Evolutionary conservation across 1,284 basidiomycete species (phyloP).

Genomic region (Pulveroboletus sp.): DNA sequence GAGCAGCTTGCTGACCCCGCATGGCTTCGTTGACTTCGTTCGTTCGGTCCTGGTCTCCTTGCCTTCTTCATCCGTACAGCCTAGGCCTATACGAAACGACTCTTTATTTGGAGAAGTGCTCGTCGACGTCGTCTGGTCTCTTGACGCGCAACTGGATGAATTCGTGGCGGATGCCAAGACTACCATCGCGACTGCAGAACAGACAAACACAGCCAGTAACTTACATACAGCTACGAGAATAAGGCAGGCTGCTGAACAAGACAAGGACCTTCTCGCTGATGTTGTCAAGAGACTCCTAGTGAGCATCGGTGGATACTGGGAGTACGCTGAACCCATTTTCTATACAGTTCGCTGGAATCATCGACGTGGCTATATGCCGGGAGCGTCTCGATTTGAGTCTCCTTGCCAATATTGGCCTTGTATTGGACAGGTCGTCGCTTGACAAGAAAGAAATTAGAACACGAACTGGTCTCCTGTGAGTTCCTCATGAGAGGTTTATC

Average conservation of each 20-base stretch:
- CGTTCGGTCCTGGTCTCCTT: constrained; percentile 58
- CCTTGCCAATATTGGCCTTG: constrained; percentile 61
- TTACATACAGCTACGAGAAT: constrained; percentile 41
- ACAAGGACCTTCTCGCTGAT: constrained; percentile 59
- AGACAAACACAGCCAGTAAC: constrained; percentile 13
- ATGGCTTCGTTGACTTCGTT: constrained; percentile 60
- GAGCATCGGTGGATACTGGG: constrained; percentile 31
- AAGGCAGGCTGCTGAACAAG: constrained; percentile 55
- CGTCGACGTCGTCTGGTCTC: constrained; percentile 77
- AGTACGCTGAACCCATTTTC: constrained; percentile 5
- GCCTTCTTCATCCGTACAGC: constrained; percentile 58
- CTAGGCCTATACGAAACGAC: constrained; percentile 41
- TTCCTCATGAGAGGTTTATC: constrained; percentile 19
- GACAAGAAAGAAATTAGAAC: constrained; percentile 78
- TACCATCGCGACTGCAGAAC: constrained; percentile 22
- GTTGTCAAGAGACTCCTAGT: constrained; percentile 69
- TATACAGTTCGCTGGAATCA: constrained; percentile 41
- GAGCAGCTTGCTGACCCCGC: constrained; percentile 45
- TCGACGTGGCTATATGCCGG: constrained; percentile 61
- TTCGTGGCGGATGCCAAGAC: constrained; percentile 53
- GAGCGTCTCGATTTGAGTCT: constrained; percentile 71
- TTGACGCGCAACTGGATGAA: constrained; percentile 77
- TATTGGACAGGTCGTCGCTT: constrained; percentile 59
- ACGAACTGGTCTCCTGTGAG: constrained; percentile 78
- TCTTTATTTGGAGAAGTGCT: constrained; percentile 63